Conservation (phyloP, 176 grass and related monocot species). For the Eragrostis nindensis region DNA sequence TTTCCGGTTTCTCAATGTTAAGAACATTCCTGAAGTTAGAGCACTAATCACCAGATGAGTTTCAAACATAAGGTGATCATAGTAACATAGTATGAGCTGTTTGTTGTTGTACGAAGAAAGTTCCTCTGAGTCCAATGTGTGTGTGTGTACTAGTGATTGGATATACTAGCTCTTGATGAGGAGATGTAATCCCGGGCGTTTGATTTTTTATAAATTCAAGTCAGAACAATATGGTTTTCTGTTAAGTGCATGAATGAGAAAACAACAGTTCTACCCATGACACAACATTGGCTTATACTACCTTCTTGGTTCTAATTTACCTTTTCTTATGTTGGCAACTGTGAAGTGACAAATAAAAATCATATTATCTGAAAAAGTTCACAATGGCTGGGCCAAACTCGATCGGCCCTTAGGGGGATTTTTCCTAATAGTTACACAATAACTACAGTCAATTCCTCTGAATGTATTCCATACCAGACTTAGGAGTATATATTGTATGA, state of each 20-base stretch:
- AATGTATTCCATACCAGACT: too few relatives aligned
- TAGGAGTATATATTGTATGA: too few relatives aligned
- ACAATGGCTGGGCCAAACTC: too few relatives aligned
- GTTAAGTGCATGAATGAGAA: neutral
- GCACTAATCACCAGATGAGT: neutral
- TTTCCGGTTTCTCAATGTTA: slow-evolving; percentile 49
- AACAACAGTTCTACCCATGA: too few relatives aligned
- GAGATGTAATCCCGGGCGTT: neutral
- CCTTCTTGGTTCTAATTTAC: too few relatives aligned
- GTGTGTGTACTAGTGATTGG: neutral
- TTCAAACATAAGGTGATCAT: neutral
- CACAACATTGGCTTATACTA: too few relatives aligned
- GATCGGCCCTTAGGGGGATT: too few relatives aligned
- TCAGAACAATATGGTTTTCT: neutral
- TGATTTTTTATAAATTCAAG: neutral
- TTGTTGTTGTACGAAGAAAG: slow-evolving; percentile 6
- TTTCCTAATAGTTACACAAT: too few relatives aligned
- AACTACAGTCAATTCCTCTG: too few relatives aligned
- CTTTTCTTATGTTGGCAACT: too few relatives aligned
- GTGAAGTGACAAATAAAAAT: too few relatives aligned
- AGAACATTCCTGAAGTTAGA: neutral
- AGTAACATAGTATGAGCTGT: neutral
- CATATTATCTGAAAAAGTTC: too few relatives aligned
- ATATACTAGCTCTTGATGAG: neutral
- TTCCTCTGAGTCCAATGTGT: neutral